Conservation (phyloP, 495 filamentous ascomycete genomes). For the Podospora sp. region DNA sequence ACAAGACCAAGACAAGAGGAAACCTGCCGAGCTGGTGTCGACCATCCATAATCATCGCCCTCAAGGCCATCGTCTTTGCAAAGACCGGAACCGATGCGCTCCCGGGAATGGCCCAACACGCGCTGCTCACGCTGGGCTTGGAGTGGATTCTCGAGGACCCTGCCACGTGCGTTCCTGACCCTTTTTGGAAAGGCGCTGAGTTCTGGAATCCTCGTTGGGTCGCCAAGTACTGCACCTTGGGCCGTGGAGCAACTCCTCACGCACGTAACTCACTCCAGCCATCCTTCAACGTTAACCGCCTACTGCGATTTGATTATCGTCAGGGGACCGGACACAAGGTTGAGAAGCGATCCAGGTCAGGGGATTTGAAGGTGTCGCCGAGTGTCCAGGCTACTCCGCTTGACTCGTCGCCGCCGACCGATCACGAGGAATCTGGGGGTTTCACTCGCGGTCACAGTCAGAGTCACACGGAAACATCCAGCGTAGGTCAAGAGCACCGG, state of each 20-base stretch:
- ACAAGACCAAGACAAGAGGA: background rate
- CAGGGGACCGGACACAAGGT: background rate
- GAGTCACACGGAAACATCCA: too few relatives aligned
- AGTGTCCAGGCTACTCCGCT: background rate
- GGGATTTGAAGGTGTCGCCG: background rate
- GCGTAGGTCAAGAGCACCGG: too few relatives aligned
- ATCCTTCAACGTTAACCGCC: background rate
- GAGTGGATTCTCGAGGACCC: background rate
- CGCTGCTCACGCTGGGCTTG: background rate
- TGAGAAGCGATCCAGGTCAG: background rate
- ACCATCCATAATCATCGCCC: background rate
- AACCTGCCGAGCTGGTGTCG: background rate
- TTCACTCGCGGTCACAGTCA: too few relatives aligned
- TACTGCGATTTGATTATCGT: background rate
- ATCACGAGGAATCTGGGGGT: too few relatives aligned
- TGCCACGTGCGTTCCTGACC: background rate
- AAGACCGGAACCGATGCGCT: background rate
- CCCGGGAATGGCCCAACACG: background rate
- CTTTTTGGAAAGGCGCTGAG: background rate
- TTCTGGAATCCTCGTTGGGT: background rate
- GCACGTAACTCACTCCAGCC: background rate
- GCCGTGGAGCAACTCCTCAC: background rate
- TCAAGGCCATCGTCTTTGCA: background rate
- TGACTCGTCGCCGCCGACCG: background rate
- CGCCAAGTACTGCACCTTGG: background rate